phyloP scores from a whole-genome alignment of 2,329 filamentous ascomycete species.

The Ceratocystis harringtonii region DNA sequence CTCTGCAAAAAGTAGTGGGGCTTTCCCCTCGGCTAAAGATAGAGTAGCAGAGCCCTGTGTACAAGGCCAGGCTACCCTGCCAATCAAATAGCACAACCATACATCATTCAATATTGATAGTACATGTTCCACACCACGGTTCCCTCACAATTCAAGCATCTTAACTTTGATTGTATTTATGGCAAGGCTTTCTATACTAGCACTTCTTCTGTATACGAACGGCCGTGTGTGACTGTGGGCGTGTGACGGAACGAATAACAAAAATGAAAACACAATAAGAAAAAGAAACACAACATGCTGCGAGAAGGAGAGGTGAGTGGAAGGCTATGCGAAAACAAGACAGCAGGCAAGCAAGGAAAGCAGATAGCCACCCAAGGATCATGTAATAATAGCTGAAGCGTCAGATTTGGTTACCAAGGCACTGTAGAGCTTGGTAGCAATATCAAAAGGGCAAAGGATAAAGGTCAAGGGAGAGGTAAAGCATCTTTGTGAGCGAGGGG shows the following conservation, averaged over 20 bases:
- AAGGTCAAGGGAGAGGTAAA: not conserved
- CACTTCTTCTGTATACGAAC: not conserved
- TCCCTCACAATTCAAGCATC: not conserved
- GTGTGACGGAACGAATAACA: not conserved
- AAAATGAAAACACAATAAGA: not conserved
- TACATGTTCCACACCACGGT: not conserved
- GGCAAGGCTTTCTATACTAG: not conserved
- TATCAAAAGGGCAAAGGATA: not conserved
- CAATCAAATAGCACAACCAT: not conserved
- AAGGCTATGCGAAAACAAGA: not conserved
- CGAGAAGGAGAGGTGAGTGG: not conserved
- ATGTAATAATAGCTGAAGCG: not conserved
- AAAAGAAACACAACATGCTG: not conserved
- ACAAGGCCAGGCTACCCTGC: not conserved
- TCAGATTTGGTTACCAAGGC: not conserved
- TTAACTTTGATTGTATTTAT: not conserved
- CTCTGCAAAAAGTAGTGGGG: not conserved
- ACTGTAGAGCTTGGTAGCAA: not conserved
- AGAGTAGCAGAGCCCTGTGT: no score
- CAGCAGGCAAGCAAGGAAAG: not conserved
- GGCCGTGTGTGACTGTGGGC: not conserved
- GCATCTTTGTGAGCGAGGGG: not conserved
- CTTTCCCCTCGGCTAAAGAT: no score
- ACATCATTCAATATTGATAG: not conserved
- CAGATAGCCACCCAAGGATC: not conserved